A percentile compares a stretch with the other conserved stretches of the same genome.
Evolutionary conservation across 1,139 yeast genomes (phyloP).

Genomic region (Hansenula lynferdii): DNA sequence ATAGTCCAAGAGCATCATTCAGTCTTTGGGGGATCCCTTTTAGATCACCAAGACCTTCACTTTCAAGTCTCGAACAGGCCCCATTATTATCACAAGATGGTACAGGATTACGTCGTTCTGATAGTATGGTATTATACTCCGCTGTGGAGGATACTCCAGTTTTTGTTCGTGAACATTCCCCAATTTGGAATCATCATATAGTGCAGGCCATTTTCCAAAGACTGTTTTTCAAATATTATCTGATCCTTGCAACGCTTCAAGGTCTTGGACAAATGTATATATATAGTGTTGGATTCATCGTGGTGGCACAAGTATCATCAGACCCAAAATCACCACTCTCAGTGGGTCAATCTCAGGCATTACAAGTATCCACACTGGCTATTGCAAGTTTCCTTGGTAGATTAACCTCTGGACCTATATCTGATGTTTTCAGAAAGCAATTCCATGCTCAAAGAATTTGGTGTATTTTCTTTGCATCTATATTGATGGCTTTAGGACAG

Average conservation of each 20-base stretch:
- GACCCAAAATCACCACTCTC: slow-evolving; percentile 50
- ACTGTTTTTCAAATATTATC: slow-evolving; percentile 42
- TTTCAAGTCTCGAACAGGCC: slow-evolving; percentile 8
- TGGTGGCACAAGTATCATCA: slow-evolving; percentile 60
- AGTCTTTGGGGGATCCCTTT: slow-evolving; percentile 22
- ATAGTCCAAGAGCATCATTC: slow-evolving; percentile 10
- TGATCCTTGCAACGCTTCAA: slow-evolving; percentile 56
- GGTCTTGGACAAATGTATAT: slow-evolving; percentile 61
- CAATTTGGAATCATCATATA: slow-evolving; percentile 21
- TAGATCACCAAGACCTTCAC: slow-evolving; percentile 19
- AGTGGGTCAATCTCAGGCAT: slow-evolving; percentile 43
- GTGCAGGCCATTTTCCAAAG: slow-evolving; percentile 17
- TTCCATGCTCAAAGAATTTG: slow-evolving; percentile 59
- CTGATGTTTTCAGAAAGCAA: slow-evolving; percentile 48
- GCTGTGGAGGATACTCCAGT: slow-evolving; percentile 25
- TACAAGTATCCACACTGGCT: slow-evolving; percentile 52
- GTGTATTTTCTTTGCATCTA: slow-evolving; percentile 53
- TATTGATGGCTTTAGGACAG: slow-evolving; percentile 42
- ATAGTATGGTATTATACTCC: slow-evolving; percentile 19
- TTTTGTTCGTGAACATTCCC: slow-evolving; percentile 21
- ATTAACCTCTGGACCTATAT: slow-evolving; percentile 45
- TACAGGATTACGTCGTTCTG: slow-evolving; percentile 7
- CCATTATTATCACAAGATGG: slow-evolving; percentile 9
- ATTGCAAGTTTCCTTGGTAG: slow-evolving; percentile 53
- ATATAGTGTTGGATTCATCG: slow-evolving; percentile 57